Percentiles rank a stretch among this genome's conserved stretches.
Conservation (phyloP, 2,329 filamentous ascomycete genomes). For the Triangularia setosa region DNA sequence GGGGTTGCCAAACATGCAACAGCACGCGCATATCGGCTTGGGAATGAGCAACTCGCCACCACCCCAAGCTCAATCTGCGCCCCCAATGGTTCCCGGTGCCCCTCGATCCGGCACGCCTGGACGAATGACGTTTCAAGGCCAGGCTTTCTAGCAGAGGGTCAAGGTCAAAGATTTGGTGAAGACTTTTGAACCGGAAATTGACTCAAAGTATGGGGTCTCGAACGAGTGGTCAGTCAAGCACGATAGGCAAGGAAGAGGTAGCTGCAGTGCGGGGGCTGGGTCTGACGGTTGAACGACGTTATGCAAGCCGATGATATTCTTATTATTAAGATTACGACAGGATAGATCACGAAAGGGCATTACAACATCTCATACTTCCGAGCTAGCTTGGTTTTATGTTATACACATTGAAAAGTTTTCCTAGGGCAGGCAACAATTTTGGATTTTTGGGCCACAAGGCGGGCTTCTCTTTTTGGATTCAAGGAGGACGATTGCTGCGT, state of each 20-base stretch:
- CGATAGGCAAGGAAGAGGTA: background rate
- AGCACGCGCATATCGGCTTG: constrained; percentile 13
- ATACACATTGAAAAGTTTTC: background rate
- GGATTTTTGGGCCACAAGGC: background rate
- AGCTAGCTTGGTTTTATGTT: background rate
- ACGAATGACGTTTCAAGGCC: constrained; percentile 29
- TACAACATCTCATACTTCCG: background rate
- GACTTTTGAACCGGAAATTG: constrained; percentile 14
- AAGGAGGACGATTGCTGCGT: background rate
- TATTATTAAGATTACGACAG: background rate
- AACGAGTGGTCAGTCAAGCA: background rate
- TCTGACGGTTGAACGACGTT: background rate
- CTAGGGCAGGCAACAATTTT: background rate
- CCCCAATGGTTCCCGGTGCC: constrained; percentile 18
- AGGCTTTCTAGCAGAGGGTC: constrained; percentile 30
- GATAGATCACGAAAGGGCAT: constrained; percentile 1
- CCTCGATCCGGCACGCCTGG: constrained; percentile 25
- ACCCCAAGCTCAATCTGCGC: constrained; percentile 29
- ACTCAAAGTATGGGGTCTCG: background rate
- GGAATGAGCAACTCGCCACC: constrained; percentile 15
- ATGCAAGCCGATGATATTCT: background rate
- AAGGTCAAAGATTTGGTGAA: constrained; percentile 19
- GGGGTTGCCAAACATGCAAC: constrained; percentile 18
- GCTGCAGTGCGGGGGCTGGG: background rate
- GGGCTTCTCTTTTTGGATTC: background rate